Evolutionary conservation across 345 rosid genomes (phyloP), one percentile per base, ranked within the genome.

Genomic region (Gossypium ekmanianum): DNA sequence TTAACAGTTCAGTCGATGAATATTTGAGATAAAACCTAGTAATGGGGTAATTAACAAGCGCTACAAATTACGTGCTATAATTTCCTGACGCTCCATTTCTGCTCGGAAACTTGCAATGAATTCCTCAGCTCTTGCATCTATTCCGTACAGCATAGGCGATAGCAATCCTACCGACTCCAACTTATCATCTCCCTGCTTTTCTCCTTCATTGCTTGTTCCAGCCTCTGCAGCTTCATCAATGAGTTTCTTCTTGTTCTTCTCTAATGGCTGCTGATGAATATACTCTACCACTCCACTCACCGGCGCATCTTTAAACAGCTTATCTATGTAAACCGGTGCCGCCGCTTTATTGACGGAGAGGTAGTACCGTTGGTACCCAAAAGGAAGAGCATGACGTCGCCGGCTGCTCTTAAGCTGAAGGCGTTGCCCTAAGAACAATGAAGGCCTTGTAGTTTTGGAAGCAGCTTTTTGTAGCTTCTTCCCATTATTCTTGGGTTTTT

Each of bases 121-220:
- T 24, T 78, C 87, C 82, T 90, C 91, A 0, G 98, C 98, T 77
- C 97, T 88, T 77, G 85, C 88, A 75, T 93, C 94, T 9, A 93
- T 85, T 18, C 89, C 87, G 26, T 78, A 72, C 85, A 87, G 79
- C 50, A 75, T 84, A 8, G 89, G 90, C 24, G 91, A 85, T 44
- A 83, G 81, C 75, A 85, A 29, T 2, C 75, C 85, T 57, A 81
- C 13, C 7, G 87, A 83, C 27, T 87, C 90, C 88, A 34, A 34
- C 7, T 34, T 34, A 34, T 66, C 89, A 13, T 11, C 27, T 24
- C 41, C 12, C 67, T 45, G 20, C 63, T 72, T 71, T n/a, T 71
- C 79, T 57, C 73, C 78, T 14, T 71, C 76, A 52, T 41, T 64
- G 73, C 82, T 76, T 54, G 78, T 74, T 69, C 81, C 81, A 16